Base-by-base conservation (phyloP, 305 asterid species). In the Rubia peregrina region DNA sequence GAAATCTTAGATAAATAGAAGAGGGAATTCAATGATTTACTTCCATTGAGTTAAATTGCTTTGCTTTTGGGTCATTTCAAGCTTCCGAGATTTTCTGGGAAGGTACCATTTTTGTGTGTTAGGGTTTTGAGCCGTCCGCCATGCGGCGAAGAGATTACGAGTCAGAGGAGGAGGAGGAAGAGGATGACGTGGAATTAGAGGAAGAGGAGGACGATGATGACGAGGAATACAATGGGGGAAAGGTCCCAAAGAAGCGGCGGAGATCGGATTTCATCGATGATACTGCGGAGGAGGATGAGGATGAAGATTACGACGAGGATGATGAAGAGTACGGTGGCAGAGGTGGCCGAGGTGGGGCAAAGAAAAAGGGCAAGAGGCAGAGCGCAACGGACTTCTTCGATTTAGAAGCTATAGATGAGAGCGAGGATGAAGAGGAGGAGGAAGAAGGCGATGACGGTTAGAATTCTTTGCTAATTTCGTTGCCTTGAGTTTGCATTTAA, bases 391-490 rank as follows among this genome's bases (percentile, higher is more conserved):
- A 82, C 24, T 89, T 87, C 70, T 86, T 94, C 64, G 99, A 94
- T 26, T 82, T 81, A 71, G 96, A 91, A 77, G 99, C 98, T 6
- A 77, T 73, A 3, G 97, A 87, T 69, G 95, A 89, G 67, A 87
- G 87, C 76, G 99, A 89, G 40, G 98, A 88, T 3, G 98, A 91
- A 0, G 99, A 94, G 75, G 98, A 94, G 40, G 99, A 94, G 36
- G 96, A 91, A 59, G 98, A 91, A 61, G 97, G 86, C 73, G 99
- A 89, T 67, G 98, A 91, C 71, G 98, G 98, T 91, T 75, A 85
- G 85, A 73, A 64, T 49, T 46, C 65, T 36, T 21, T 17, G 19
- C 67, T 0, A 1, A 33, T 17, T 61, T 30, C 8, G 9, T 38
- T 69, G 61, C 60, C 49, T 33, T 40, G 12, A 40, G 6, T 30